Evolutionary conservation across 31 red algal species (phyloP).

Genomic region (Asparagopsis taxiformis): DNA sequence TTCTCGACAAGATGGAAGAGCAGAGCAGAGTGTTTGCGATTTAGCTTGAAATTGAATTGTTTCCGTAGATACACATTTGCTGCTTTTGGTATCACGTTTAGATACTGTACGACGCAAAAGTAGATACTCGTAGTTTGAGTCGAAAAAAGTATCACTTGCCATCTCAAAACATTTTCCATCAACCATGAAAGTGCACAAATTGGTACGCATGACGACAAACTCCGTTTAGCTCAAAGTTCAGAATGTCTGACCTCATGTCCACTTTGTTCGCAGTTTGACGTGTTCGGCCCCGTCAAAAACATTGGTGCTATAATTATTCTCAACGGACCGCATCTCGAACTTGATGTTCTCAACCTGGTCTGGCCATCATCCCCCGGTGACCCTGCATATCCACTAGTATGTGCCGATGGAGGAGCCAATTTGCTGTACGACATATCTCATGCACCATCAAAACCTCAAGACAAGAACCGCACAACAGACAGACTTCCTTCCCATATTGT

Average conservation of each 20-base stretch:
- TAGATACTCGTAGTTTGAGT: background rate
- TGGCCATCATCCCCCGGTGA: constrained; percentile 15
- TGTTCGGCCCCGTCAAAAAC: constrained; percentile 12
- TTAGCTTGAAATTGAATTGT: background rate
- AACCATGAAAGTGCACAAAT: background rate
- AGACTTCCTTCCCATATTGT: constrained; percentile 48
- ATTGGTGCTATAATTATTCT: constrained; percentile 63
- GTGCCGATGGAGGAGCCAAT: constrained; percentile 72
- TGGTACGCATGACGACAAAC: background rate
- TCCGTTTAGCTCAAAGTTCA: background rate
- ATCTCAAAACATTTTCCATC: background rate
- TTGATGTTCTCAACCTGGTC: constrained; percentile 34
- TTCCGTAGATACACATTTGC: background rate
- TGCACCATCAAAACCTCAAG: background rate
- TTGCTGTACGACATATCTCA: constrained; percentile 29
- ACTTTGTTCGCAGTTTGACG: constrained; percentile 26
- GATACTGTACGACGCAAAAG: background rate
- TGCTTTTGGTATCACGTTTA: background rate
- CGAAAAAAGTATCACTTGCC: background rate
- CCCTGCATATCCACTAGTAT: constrained; percentile 28
- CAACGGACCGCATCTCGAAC: constrained; percentile 33
- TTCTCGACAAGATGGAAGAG: too few relatives aligned
- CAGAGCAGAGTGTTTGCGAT: background rate
- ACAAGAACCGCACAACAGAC: background rate
- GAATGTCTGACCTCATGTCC: background rate